Evolutionary conservation across 2,329 filamentous ascomycete genomes (phyloP), one percentile per base, ranked within the genome.

Genomic region (Botryosphaeria dothidea): DNA sequence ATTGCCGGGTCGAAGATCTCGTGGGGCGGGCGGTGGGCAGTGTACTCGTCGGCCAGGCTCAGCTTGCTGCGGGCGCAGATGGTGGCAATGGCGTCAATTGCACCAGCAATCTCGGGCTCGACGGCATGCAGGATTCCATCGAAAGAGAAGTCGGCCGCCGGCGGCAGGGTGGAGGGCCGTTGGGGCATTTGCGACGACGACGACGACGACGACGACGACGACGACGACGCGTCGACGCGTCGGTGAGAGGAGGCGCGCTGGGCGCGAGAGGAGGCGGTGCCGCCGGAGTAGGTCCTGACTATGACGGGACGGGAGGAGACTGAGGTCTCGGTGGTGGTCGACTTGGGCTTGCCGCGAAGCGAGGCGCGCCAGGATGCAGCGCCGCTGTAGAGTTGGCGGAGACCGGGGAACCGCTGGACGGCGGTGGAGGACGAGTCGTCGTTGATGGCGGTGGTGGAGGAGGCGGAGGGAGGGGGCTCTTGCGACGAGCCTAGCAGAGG

Each of bases 11-110:
- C 65, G 8, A 74, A 73, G 67, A 88, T 86, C 72, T 88, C 85
- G 63, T 87, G 77, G 0, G 86, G 86, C 23, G 86, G 86, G 38
- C 88, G 81, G 73, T 89, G 86, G 48, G 85, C 85, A 36, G 82
- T 83, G 71, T 89, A 87, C 71, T 88, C 86, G 70, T 88, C 85
- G 9, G 86, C 85, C 66, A 89, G 75, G 69, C 85, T 88, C 71
- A 88, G 77, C 68, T 83, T 83, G 73, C 85, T 88, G 66, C 85
- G 80, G 3, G 86, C 86, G 68, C 85, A 87, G 66, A 89, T 88
- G 69, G 88, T 85, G 25, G 86, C 85, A 68, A 89, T 88, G 17
- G 85, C 84, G 70, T 88, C 84, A 62, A 89, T 80, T 9, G 86
- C 86, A 15, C 77, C 77, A 67, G 83, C 78, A 52, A 88, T 85